phyloP scores from a whole-genome alignment of 805 yeast genomes.

The Saturnispora saitoi region DNA sequence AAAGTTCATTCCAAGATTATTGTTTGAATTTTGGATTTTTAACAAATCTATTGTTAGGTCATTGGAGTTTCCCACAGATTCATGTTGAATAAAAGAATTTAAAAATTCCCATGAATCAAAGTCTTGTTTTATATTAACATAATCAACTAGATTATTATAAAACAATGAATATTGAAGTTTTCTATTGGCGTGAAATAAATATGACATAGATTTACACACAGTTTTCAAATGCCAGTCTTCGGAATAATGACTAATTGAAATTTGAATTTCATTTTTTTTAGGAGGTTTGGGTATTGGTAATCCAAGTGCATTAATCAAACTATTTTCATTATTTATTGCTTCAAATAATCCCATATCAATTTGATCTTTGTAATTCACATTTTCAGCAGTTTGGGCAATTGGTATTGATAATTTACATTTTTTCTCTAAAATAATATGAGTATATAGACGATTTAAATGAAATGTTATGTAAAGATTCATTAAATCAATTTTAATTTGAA shows the following conservation, averaged over 20 bases:
- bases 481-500: conserved; percentile 50
- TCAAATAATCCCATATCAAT: neutral
- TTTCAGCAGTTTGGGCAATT: conserved; percentile 18
- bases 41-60: conserved; percentile 40
- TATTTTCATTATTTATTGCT: conserved; percentile 1
- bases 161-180: conserved; percentile 35
- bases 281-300: neutral
- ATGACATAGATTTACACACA: conserved; percentile 50
- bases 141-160: conserved; percentile 79
- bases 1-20: conserved; percentile 30
- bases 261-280: conserved; percentile 25
- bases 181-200: conserved; percentile 48
- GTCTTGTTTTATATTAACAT: conserved; percentile 65
- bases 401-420: conserved; percentile 15
- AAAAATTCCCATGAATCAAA: conserved; percentile 74
- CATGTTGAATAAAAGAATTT: conserved; percentile 19
- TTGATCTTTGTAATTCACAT: conserved; percentile 24
- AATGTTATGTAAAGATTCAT: conserved; percentile 73
- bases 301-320: conserved; percentile 4
- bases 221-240: conserved; percentile 75
- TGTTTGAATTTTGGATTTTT: conserved; percentile 26
- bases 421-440: conserved; percentile 21
- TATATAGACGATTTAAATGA: conserved; percentile 51
- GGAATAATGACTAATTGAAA: conserved; percentile 54
- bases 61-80: conserved; percentile 19